Evolutionary conservation across 257 asterid species (phyloP), one percentile per base, ranked within the genome.

Genomic region (Cinchona pubescens): DNA sequence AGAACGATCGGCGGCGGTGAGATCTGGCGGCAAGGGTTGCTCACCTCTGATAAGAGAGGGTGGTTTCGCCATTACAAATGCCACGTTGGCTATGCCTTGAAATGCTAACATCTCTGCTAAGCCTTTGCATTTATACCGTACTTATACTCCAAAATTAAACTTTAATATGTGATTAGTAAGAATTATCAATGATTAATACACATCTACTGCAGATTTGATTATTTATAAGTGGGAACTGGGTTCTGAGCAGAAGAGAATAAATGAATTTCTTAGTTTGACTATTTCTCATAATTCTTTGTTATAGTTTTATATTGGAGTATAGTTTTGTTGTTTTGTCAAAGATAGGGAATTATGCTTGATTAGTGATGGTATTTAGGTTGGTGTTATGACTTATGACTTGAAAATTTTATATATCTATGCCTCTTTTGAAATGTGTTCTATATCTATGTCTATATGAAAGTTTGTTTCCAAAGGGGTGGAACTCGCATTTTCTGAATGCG

Each of bases 11-110:
- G 89, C 83, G 66, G 89, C 65, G 84, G 25, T 4, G n/a, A 85
- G 92, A 89, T 86, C 93, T 49, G 91, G 73, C 79, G 94, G 81
- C 69, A 82, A n/a, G 38, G 93, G 86, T 46, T 87, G 87, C 70
- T 86, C 89, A 0, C 89, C 91, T 87, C 88, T 83, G 87, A 87
- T 76, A 27, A 80, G 79, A 46, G 90, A 89, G 76, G 90, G 21
- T 21, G 75, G 88, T 60, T 84, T 89, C 70, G 92, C 88, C 91
- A 89, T 87, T 80, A 89, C 83, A 79, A 85, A 82, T 80, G 90
- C 83, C 80, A 85, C 83, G 53, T 78, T 72, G 63, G 81, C 80
- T 82, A 83, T 64, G 61, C 87, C 87, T 76, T 73, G 85, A 42
- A 38, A 38, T 38, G 74, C 61, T 48, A 69, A 69, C 74, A 69